Evolutionary conservation across 768 basidiomycete genomes (phyloP), one percentile per base, ranked within the genome.

Genomic region (Lactarius indigo): DNA sequence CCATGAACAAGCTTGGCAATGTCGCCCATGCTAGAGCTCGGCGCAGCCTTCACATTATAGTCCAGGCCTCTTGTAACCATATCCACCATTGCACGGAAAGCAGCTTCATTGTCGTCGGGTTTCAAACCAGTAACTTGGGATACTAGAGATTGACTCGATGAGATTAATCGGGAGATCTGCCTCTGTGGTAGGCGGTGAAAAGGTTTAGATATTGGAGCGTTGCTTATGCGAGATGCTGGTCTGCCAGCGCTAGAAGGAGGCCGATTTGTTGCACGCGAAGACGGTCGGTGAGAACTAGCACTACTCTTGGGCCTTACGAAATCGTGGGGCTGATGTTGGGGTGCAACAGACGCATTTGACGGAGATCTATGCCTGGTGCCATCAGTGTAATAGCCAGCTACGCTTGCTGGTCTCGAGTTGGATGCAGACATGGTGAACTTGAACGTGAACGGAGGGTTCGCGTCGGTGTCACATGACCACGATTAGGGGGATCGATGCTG

Each of bases 51-150:
- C 41, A 75, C 79, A 1, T 83, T 81, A 57, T 80, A 77, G 65
- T 91, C 90, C 58, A 90, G 64, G 66, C 78, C 83, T 73, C 82
- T 89, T 59, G 84, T 79, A 0, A 83, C 85, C 71, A 83, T 82
- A 57, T 89, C 87, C 23, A 86, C 80, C 0, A 79, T 77, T 26
- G 78, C 77, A 30, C 79, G 81, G 70, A 84, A 80, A 57, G 84
- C 78, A 61, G 78, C 80, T 1, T 75, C 81, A 18, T 80, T 78
- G 0, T 61, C 65, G 2, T 82, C 80, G n/a, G 81, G 75, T 3
- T 76, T 75, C 37, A 90, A 72, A 9, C 83, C 84, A 5, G 83
- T 84, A 9, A 88, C 69, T 50, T 87, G 85, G 10, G 77, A 76
- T 62, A 83, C 85, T 23, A 92, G 78, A 0, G 78, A 74, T 64